phyloP scores from a whole-genome alignment of 331 rosid species.

The Cydonia oblonga region DNA sequence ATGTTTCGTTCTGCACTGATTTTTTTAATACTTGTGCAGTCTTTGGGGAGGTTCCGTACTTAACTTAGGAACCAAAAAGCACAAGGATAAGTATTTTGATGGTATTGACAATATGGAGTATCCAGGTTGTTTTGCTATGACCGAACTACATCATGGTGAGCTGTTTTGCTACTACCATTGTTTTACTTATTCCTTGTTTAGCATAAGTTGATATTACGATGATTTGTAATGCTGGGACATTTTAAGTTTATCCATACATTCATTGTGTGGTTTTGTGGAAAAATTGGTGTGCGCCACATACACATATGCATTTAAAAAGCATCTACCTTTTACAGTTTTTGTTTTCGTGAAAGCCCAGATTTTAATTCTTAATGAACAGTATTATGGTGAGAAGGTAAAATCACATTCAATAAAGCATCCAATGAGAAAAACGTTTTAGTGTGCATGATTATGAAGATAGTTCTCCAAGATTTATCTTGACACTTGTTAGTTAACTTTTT shows the following conservation, averaged over 20 bases:
- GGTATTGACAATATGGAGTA: slow-evolving; percentile 80
- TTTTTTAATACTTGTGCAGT: slow-evolving; percentile 21
- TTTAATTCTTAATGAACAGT: neutral
- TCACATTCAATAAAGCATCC: neutral
- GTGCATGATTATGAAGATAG: neutral
- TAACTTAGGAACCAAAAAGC: slow-evolving; percentile 87
- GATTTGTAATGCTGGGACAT: neutral
- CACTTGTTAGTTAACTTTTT: neutral
- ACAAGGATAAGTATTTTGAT: slow-evolving; percentile 72
- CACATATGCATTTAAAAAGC: neutral
- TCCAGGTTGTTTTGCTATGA: slow-evolving; percentile 95
- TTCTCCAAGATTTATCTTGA: neutral
- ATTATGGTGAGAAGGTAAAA: neutral
- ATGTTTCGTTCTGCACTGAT: neutral
- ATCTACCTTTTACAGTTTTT: neutral
- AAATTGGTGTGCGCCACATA: neutral
- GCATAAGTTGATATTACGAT: no score
- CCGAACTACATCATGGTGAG: slow-evolving; percentile 90
- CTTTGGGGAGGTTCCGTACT: slow-evolving; percentile 95
- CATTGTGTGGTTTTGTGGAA: slow-evolving; percentile 1
- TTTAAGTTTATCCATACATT: neutral
- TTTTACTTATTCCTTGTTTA: neutral
- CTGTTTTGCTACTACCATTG: neutral
- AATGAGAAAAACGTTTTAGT: neutral
- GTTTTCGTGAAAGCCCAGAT: neutral